Evolutionary conservation across 345 rosid genomes (phyloP), one percentile per base, ranked within the genome.

Genomic region (Gynandropsis gynandra): DNA sequence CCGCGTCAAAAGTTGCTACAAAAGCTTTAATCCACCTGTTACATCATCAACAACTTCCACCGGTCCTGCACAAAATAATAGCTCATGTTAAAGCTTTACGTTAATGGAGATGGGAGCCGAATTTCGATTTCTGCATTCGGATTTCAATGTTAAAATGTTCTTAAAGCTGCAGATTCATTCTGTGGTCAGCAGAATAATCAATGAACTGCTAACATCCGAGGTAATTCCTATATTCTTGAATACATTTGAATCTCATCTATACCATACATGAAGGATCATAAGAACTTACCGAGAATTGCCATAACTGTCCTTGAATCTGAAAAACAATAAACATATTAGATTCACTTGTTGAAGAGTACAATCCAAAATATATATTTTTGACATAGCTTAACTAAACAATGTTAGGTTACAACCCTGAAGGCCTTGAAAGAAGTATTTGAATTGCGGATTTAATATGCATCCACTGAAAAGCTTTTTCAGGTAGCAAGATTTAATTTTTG

Each of bases 271-370:
- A n/a, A 19, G 49, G 44, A 38, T 37, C 0, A 31, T 29, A 58
- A 32, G 20, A 58, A 37, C 83, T 76, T 71, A 90, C 98, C 98
- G 54, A 92, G 86, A 71, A 92, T 80, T 47, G 98, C 95, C 98
- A 92, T 92, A 65, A 92, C 98, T 0, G 98, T 92, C 82, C 97
- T 83, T 56, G 98, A 92, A 83, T 87, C 98, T 92, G 96, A 29
- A n/a, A n/a, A n/a, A n/a, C n/a, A 48, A 51, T 1, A 56, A 33
- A 29, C 9, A 16, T 44, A 32, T 62, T 40, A 61, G n/a, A n/a
- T n/a, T n/a, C n/a, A n/a, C n/a, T n/a, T n/a, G n/a, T n/a, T n/a
- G n/a, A n/a, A n/a, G n/a, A n/a, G n/a, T n/a, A n/a, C n/a, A n/a
- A 21, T 8, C 50, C 24, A 38, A 36, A 1, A 37, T 12, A 18